A percentile compares a stretch with the other conserved stretches of the same genome.
phyloP scores from a whole-genome alignment of 2,329 filamentous ascomycete genomes.

The Lasiodiplodia sp. region DNA sequence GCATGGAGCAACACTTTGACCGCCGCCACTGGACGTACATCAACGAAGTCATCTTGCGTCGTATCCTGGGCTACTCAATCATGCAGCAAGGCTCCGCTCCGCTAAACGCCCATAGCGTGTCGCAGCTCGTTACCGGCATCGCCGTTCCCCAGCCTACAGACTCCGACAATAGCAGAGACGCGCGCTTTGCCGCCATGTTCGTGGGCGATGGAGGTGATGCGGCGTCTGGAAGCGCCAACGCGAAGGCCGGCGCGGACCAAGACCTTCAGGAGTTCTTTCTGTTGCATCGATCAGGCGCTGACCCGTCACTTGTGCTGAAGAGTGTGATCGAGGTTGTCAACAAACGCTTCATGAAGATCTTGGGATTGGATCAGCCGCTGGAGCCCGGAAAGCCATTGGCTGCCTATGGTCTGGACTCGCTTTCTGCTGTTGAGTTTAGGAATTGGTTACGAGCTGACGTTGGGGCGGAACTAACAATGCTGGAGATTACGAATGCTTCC shows the following conservation, averaged over 20 bases:
- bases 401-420: slow-evolving; percentile 42
- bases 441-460: slow-evolving; percentile 48
- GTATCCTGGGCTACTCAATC: slow-evolving; percentile 32
- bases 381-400: slow-evolving; percentile 32
- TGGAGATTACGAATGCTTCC: slow-evolving; percentile 37
- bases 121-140: slow-evolving; percentile 19
- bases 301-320: slow-evolving; percentile 5
- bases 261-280: slow-evolving; percentile 14
- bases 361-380: slow-evolving; percentile 29
- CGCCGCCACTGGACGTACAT: slow-evolving; percentile 32
- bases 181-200: slow-evolving; percentile 18
- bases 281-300: slow-evolving; percentile 6
- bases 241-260: background rate
- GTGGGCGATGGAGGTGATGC: background rate
- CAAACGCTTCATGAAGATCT: slow-evolving; percentile 21
- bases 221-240: background rate
- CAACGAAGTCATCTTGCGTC: slow-evolving; percentile 32
- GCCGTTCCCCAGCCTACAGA: slow-evolving; percentile 2
- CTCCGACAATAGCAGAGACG: background rate
- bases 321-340: slow-evolving; percentile 30
- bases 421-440: slow-evolving; percentile 49
- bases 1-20: slow-evolving; percentile 9
- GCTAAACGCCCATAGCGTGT: background rate
- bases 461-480: slow-evolving; percentile 37
- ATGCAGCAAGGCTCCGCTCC: slow-evolving; percentile 30